phyloP scores from a whole-genome alignment of 495 filamentous ascomycete genomes.

The Thermothielavioides terrestris region DNA sequence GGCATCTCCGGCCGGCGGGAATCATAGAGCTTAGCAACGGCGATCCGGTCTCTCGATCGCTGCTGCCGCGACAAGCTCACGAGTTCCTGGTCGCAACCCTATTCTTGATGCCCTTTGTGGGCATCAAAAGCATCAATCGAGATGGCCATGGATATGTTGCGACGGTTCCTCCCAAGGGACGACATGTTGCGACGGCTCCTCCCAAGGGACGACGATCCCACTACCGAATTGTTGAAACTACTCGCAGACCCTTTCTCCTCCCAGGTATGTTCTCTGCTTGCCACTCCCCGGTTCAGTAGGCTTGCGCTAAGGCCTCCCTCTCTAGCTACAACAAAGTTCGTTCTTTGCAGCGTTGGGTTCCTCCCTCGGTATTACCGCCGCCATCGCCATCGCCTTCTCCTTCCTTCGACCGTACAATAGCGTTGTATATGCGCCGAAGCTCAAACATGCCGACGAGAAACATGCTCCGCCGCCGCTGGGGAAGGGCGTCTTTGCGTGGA shows the following conservation, averaged over 20 bases:
- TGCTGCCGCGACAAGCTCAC: background rate
- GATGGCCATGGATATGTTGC: too few species aligned
- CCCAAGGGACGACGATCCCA: slow-evolving; percentile 21
- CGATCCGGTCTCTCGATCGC: background rate
- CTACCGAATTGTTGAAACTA: slow-evolving; percentile 31
- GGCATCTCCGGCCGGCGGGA: background rate
- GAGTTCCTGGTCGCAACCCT: slow-evolving; percentile 4
- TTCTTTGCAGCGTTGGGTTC: slow-evolving; percentile 74
- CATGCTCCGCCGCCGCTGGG: slow-evolving; percentile 87
- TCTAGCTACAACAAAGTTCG: slow-evolving; percentile 34
- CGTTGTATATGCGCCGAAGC: slow-evolving; percentile 87
- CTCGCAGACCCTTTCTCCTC: slow-evolving; percentile 42
- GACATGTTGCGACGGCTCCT: slow-evolving; percentile 12
- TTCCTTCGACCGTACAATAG: slow-evolving; percentile 82
- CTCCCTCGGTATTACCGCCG: slow-evolving; percentile 62
- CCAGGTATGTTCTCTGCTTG: slow-evolving; percentile 25
- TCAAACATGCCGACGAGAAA: slow-evolving; percentile 86
- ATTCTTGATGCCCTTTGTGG: slow-evolving; percentile 5
- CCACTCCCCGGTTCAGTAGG: background rate
- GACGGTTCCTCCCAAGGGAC: slow-evolving; percentile 16
- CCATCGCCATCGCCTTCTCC: slow-evolving; percentile 74
- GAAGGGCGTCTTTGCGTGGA: slow-evolving; percentile 79
- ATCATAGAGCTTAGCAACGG: background rate
- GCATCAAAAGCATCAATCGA: too few species aligned
- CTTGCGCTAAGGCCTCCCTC: background rate